Percentiles rank a stretch among this genome's conserved stretches.
Evolutionary conservation across 73 alveolate genomes (phyloP).

Genomic region (Symbiodinium pilosum): DNA sequence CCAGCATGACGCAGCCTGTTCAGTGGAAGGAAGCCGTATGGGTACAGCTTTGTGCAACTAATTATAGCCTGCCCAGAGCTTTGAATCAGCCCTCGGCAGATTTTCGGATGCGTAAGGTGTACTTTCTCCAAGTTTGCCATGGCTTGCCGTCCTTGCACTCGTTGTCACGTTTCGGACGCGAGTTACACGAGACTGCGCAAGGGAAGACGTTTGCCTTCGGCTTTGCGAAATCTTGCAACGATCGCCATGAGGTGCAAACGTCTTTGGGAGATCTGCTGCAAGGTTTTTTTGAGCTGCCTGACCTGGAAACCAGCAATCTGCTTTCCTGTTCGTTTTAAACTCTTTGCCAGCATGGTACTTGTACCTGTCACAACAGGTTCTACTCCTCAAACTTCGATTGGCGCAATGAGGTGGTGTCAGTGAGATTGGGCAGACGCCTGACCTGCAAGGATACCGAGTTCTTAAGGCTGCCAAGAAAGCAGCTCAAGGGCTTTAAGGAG

Average conservation of each 20-base stretch:
- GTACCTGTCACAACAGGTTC: too few relatives aligned
- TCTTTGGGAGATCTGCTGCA: background rate
- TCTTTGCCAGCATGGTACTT: too few relatives aligned
- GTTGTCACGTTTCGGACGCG: background rate
- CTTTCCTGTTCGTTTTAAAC: too few relatives aligned
- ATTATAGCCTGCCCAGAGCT: too few relatives aligned
- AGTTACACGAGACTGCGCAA: background rate
- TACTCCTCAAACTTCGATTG: constrained; percentile 30
- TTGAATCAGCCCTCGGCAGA: too few relatives aligned
- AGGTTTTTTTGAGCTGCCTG: constrained; percentile 8
- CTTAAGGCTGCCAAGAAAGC: background rate
- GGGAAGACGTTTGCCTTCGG: constrained; percentile 11
- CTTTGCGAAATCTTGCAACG: background rate
- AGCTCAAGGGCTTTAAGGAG: background rate
- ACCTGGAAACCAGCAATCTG: background rate
- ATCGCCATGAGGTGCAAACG: background rate
- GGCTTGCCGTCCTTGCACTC: constrained; percentile 46
- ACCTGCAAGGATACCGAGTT: background rate
- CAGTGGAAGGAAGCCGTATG: too few relatives aligned
- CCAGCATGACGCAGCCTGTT: too few relatives aligned
- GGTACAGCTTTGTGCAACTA: too few relatives aligned
- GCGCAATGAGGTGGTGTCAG: constrained; percentile 51
- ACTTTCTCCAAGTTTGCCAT: constrained; percentile 33
- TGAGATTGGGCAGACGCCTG: constrained; percentile 1
- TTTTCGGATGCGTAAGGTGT: background rate